phyloP scores from a whole-genome alignment of 164 flowering plant genomes.

The Hamamelis virginiana region DNA sequence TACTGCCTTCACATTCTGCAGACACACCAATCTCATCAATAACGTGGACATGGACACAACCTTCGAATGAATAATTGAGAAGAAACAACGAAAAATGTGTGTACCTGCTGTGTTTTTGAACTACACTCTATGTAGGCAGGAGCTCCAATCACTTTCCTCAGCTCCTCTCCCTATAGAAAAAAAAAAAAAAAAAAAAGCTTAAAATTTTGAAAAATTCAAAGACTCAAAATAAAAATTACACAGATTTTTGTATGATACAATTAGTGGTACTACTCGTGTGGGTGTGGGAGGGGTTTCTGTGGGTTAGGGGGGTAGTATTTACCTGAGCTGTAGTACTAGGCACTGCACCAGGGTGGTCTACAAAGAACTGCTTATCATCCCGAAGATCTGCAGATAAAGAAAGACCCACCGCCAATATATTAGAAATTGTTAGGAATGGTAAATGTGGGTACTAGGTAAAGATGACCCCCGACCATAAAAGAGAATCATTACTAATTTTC shows the following conservation, averaged over 20 bases:
- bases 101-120: conserved; percentile 73
- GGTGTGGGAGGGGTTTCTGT: no score
- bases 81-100: not conserved
- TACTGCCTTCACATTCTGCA: conserved; percentile 70
- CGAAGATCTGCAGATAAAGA: conserved; percentile 43
- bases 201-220: not conserved
- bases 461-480: no score
- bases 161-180: conserved; percentile 58
- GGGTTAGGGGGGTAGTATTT: no score
- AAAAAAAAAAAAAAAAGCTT: not conserved
- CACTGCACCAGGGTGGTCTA: conserved; percentile 61
- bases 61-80: not conserved
- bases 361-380: conserved; percentile 56
- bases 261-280: not conserved
- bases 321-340: conserved; percentile 61
- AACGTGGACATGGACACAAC: not conserved
- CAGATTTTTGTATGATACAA: not conserved
- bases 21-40: not conserved
- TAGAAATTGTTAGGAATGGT: no score
- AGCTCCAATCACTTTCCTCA: conserved; percentile 62
- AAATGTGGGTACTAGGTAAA: no score
- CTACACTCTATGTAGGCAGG: conserved; percentile 68
- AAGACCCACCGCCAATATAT: no score
- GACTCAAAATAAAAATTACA: not conserved
- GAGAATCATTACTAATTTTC: no score